phyloP scores from a whole-genome alignment of 1,284 basidiomycete genomes.

The Sporisorium sorghi region DNA sequence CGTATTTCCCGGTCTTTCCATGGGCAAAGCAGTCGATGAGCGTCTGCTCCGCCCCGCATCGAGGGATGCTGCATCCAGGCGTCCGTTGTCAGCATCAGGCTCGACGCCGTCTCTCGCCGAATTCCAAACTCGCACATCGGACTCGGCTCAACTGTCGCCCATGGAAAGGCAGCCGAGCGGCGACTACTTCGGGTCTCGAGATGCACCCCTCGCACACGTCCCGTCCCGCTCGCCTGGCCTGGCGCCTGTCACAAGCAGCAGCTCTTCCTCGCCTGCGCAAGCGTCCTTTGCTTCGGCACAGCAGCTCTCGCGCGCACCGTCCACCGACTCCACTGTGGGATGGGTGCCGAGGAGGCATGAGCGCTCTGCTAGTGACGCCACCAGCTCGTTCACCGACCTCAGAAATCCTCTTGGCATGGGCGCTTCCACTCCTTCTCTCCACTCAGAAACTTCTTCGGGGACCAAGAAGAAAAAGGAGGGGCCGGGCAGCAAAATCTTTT shows the following conservation, averaged over 20 bases:
- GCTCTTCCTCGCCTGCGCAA: conserved; percentile 24
- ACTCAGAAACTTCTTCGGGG: conserved; percentile 32
- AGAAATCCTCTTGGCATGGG: conserved; percentile 9
- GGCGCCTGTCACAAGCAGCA: conserved; percentile 6
- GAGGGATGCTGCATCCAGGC: conserved; percentile 5
- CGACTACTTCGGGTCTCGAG: conserved; percentile 26
- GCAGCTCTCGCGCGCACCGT: conserved; percentile 30
- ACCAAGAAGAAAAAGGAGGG: conserved; percentile 40
- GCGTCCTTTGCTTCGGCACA: conserved; percentile 19
- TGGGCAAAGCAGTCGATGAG: conserved; percentile 2
- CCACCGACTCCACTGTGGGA: conserved; percentile 22
- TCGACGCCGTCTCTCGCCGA: conserved; percentile 30
- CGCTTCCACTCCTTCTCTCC: conserved; percentile 29
- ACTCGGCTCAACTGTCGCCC: conserved; percentile 13
- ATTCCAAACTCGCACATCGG: conserved; percentile 19
- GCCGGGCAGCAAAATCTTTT: conserved; percentile 36
- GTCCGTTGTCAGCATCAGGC: conserved; percentile 15
- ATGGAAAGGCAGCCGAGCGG: conserved; percentile 14
- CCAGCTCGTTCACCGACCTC: conserved; percentile 22
- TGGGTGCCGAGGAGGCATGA: conserved; percentile 20
- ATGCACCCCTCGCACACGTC: conserved; percentile 4
- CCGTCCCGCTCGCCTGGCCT: conserved; percentile 24
- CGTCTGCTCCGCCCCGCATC: conserved; percentile 2
- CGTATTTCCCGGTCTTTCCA: conserved; percentile 20
- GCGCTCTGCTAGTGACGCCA: conserved; percentile 33